phyloP scores from a whole-genome alignment of 1,284 basidiomycete genomes.

The Leccinum cinnamomeum region DNA sequence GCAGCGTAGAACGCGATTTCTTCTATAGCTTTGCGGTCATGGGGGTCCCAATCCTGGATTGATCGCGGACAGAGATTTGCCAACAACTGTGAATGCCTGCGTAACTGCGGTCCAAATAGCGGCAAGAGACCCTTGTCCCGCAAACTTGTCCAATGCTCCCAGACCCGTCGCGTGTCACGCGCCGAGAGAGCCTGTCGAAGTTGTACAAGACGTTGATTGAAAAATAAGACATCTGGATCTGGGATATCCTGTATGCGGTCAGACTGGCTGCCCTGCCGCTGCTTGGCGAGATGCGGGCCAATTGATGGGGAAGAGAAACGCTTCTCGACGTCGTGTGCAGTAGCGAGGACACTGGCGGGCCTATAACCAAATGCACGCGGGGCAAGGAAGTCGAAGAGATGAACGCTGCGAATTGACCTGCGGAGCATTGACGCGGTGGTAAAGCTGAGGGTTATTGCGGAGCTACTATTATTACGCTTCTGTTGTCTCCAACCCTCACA shows the following conservation, averaged over 20 bases:
- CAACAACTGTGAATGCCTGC: conserved; percentile 41
- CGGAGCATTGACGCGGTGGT: conserved; percentile 37
- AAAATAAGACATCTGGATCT: conserved; percentile 36
- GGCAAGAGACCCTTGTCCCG: conserved; percentile 43
- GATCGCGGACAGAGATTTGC: conserved; percentile 30
- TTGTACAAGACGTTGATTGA: conserved; percentile 37
- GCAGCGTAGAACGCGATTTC: conserved; percentile 51
- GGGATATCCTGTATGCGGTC: conserved; percentile 22
- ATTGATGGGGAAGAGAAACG: conserved; percentile 1
- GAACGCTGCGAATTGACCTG: conserved; percentile 29
- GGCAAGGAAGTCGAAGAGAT: conserved; percentile 39
- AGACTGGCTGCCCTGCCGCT: conserved; percentile 8
- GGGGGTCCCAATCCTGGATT: conserved; percentile 26
- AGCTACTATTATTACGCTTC: neutral
- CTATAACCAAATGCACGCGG: conserved; percentile 20
- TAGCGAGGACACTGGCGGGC: conserved; percentile 16
- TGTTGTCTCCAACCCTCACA: conserved; percentile 7
- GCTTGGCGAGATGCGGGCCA: conserved; percentile 3
- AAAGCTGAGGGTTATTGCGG: neutral
- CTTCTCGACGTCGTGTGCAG: conserved; percentile 3
- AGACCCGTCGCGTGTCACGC: conserved; percentile 35
- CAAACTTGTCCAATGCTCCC: conserved; percentile 46
- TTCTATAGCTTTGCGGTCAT: conserved; percentile 37
- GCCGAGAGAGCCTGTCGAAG: conserved; percentile 39
- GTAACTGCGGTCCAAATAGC: conserved; percentile 44